phyloP scores from a whole-genome alignment of 176 grass and related monocot species.

The Triticum monococcum region DNA sequence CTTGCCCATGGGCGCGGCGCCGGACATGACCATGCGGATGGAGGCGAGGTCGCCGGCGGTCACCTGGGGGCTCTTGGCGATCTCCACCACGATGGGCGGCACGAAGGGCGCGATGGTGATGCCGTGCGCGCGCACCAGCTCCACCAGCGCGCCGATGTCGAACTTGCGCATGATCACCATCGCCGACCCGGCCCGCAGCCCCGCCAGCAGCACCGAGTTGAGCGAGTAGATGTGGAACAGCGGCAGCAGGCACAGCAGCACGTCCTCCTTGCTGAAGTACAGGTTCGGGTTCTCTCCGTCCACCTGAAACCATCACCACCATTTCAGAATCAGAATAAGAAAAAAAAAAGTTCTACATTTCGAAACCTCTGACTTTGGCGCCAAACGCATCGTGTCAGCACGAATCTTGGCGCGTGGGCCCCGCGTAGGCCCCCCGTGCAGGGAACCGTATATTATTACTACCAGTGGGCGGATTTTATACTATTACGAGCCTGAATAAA shows the following conservation, averaged over 20 bases:
- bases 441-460: background rate
- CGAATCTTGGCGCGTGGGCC: background rate
- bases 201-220: conserved; percentile 81
- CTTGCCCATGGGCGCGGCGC: conserved; percentile 80
- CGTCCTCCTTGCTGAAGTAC: conserved; percentile 71
- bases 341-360: background rate
- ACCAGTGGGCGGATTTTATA: no score
- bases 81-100: conserved; percentile 89
- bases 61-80: conserved; percentile 70
- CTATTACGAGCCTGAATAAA: no score
- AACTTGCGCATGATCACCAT: conserved; percentile 89
- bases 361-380: background rate
- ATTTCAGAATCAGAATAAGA: no score
- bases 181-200: conserved; percentile 53
- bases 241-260: conserved; percentile 74
- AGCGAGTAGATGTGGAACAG: conserved; percentile 99
- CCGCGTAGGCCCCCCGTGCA: background rate
- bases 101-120: conserved; percentile 75
- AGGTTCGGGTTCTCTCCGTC: conserved; percentile 87
- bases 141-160: conserved; percentile 52
- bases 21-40: conserved; percentile 86
- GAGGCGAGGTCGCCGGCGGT: conserved; percentile 55
- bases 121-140: conserved; percentile 41
- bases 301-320: background rate
- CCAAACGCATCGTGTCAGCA: background rate